Conservation (phyloP, 345 rosid genomes). For the Populus pruinosa region DNA sequence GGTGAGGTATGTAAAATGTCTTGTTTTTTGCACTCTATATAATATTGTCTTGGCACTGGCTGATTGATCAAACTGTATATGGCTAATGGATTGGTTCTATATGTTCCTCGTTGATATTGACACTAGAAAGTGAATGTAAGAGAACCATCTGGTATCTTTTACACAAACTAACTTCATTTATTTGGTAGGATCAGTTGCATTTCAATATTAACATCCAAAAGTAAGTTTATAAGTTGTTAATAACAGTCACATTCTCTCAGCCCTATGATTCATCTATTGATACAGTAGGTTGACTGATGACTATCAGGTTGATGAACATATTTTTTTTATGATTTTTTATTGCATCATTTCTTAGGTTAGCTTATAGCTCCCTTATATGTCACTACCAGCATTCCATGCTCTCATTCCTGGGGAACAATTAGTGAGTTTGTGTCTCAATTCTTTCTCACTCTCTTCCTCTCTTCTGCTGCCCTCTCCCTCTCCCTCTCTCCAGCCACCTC, state of each 20-base stretch:
- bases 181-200: no score
- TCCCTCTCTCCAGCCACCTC: background rate
- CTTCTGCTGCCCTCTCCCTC: no score
- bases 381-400: background rate
- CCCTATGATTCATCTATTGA: background rate
- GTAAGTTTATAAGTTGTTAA: background rate
- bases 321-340: no score
- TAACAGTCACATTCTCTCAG: background rate
- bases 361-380: background rate
- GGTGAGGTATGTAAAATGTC: conserved; percentile 69
- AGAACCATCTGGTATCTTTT: background rate
- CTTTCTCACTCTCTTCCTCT: no score
- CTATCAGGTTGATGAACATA: no score
- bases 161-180: background rate
- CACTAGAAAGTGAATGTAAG: background rate
- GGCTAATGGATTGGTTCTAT: background rate
- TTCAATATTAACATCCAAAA: background rate
- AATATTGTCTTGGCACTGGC: background rate
- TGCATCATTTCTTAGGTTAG: background rate
- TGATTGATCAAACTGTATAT: background rate
- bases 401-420: background rate
- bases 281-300: no score
- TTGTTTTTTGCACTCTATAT: background rate
- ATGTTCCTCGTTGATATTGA: background rate
- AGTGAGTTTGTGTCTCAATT: background rate